These are phyloP conservation scores for Sabuloglossum arenarium DNA, from an alignment of 495 filamentous ascomycete genomes.

Conservation along the genomic window DNA sequence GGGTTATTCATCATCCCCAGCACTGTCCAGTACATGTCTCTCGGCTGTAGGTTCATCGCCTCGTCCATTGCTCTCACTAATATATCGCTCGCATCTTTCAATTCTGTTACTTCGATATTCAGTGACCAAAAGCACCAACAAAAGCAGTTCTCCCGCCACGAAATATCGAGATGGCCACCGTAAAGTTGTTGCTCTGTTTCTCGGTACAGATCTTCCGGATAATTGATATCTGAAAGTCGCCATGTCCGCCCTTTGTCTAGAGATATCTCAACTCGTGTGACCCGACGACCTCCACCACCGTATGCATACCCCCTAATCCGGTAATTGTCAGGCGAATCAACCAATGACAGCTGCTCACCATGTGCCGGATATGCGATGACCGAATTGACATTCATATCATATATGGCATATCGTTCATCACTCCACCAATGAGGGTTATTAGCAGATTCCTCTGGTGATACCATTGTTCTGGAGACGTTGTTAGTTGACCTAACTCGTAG, in stretches of 20 bases:
- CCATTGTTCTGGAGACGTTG: slow-evolving; percentile 33
- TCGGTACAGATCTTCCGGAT: slow-evolving; percentile 75
- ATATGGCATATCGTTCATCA: slow-evolving; percentile 88
- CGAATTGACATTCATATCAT: slow-evolving; percentile 80
- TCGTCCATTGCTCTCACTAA: slow-evolving; percentile 87
- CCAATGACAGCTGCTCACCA: slow-evolving; percentile 43
- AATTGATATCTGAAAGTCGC: slow-evolving; percentile 61
- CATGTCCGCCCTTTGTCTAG: slow-evolving; percentile 71
- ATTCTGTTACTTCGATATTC: slow-evolving; percentile 39
- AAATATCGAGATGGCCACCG: slow-evolving; percentile 65
- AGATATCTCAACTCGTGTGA: slow-evolving; percentile 70
- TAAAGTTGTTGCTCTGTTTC: slow-evolving; percentile 44
- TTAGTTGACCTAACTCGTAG: slow-evolving; percentile 3
- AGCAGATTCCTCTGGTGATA: slow-evolving; percentile 63
- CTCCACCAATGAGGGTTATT: slow-evolving; percentile 61
- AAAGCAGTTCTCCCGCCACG: slow-evolving; percentile 61
- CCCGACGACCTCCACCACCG: slow-evolving; percentile 68
- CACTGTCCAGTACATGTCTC: slow-evolving; percentile 95
- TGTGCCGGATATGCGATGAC: slow-evolving; percentile 67
- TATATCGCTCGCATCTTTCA: slow-evolving; percentile 47
- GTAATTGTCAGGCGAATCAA: slow-evolving; percentile 31
- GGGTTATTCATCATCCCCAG: slow-evolving; percentile 98
- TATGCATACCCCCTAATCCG: slow-evolving; percentile 71
- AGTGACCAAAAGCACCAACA: slow-evolving; percentile 94
- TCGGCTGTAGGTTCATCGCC: slow-evolving; percentile 64